Conservation (phyloP, 768 basidiomycete species). For the Dioszegia hungarica region DNA sequence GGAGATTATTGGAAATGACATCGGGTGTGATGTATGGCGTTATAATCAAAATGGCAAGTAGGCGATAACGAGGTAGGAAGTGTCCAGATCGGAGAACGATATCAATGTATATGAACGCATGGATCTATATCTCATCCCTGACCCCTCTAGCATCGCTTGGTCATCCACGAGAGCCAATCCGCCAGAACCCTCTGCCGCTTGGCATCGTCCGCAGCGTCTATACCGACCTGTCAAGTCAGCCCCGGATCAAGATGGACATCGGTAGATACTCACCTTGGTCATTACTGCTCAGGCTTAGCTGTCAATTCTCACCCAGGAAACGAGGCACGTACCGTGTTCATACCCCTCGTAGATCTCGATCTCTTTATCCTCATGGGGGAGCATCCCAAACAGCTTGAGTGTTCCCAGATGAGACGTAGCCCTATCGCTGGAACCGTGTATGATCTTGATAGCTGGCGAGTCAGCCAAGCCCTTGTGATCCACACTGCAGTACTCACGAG, state of each 20-base stretch:
- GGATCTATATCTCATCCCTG: too few relatives aligned
- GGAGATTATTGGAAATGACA: too few relatives aligned
- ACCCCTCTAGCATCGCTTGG: slow-evolving; percentile 40
- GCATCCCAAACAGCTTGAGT: slow-evolving; percentile 40
- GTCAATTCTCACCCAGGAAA: not conserved
- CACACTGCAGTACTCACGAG: slow-evolving; percentile 31
- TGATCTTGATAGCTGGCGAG: slow-evolving; percentile 43
- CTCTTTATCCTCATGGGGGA: slow-evolving; percentile 47
- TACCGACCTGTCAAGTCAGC: slow-evolving; percentile 33
- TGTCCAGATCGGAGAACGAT: too few relatives aligned
- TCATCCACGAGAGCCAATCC: slow-evolving; percentile 48
- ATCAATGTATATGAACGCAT: too few relatives aligned
- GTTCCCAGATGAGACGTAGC: slow-evolving; percentile 37
- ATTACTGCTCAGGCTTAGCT: slow-evolving; percentile 32
- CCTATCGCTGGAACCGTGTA: slow-evolving; percentile 43
- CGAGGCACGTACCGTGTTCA: slow-evolving; percentile 45
- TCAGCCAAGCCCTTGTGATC: not conserved
- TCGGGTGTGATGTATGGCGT: too few relatives aligned
- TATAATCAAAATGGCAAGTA: too few relatives aligned
- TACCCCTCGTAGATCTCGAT: slow-evolving; percentile 50
- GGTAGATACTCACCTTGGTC: slow-evolving; percentile 25
- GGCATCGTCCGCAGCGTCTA: slow-evolving; percentile 46
- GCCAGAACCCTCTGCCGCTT: slow-evolving; percentile 47
- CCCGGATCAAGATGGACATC: too few relatives aligned
- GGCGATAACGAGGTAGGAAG: too few relatives aligned